Percentiles rank a stretch among this genome's conserved stretches.
phyloP scores from a whole-genome alignment of 495 filamentous ascomycete genomes.

The Talaromyces trachyspermus region DNA sequence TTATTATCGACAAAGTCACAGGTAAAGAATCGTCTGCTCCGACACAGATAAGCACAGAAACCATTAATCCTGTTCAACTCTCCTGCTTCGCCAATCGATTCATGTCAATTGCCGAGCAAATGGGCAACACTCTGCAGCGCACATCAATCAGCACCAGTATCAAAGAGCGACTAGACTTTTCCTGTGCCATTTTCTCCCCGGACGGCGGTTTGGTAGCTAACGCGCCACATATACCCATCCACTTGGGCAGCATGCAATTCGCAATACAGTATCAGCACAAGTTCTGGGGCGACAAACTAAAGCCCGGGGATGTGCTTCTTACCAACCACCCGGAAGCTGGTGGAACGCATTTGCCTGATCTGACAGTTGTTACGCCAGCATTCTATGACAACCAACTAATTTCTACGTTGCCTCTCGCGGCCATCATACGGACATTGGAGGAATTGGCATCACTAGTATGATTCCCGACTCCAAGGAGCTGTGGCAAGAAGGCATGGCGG shows the following conservation, averaged over 20 bases:
- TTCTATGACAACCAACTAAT: slow-evolving; percentile 82
- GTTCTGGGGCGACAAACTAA: slow-evolving; percentile 82
- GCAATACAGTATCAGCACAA: slow-evolving; percentile 88
- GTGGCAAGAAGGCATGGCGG: slow-evolving; percentile 88
- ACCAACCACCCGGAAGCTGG: slow-evolving; percentile 95
- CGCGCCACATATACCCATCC: slow-evolving; percentile 88
- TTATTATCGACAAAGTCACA: slow-evolving; percentile 38
- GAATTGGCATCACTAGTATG: slow-evolving; percentile 94
- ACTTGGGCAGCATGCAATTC: slow-evolving; percentile 90
- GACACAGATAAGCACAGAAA: slow-evolving; percentile 84
- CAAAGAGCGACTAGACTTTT: slow-evolving; percentile 95
- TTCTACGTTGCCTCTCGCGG: slow-evolving; percentile 96
- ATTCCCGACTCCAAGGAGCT: slow-evolving; percentile 89
- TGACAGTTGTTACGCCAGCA: slow-evolving; percentile 83
- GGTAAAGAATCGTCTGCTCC: slow-evolving; percentile 68
- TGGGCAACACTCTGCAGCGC: slow-evolving; percentile 93
- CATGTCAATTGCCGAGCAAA: slow-evolving; percentile 99
- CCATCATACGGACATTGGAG: slow-evolving; percentile 95
- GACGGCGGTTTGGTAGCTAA: slow-evolving; percentile 89
- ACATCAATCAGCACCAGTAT: slow-evolving; percentile 97
- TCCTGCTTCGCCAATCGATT: slow-evolving; percentile 95
- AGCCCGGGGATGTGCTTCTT: slow-evolving; percentile 88
- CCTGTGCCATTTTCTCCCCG: slow-evolving; percentile 88
- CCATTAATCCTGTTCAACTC: slow-evolving; percentile 74
- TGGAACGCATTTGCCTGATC: slow-evolving; percentile 85